Conservation (phyloP, 805 yeast species). For the Sungouiozyma ichnusensis region DNA sequence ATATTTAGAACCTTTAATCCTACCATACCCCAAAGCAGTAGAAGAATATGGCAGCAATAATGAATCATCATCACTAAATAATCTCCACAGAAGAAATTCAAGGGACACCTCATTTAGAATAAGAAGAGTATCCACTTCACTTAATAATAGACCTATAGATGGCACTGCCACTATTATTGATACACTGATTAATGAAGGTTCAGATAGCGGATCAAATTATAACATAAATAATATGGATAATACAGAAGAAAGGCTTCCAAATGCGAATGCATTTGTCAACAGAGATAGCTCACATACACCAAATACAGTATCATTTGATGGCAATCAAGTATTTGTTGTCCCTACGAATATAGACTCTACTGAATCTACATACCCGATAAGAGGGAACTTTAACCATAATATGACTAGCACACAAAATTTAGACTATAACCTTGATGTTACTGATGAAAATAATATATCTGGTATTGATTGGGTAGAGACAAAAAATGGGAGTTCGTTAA, state of each 20-base stretch:
- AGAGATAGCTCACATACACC: background rate
- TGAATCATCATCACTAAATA: background rate
- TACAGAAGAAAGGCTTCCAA: background rate
- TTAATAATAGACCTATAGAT: slow-evolving; percentile 7
- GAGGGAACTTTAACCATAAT: background rate
- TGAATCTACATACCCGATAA: background rate
- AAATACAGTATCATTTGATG: background rate
- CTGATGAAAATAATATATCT: slow-evolving; percentile 40
- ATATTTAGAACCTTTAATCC: slow-evolving; percentile 22
- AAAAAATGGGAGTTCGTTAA: slow-evolving; percentile 39
- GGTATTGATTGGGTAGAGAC: slow-evolving; percentile 53
- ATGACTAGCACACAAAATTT: background rate
- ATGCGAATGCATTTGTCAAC: background rate
- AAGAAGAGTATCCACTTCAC: slow-evolving; percentile 23
- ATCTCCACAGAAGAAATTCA: background rate
- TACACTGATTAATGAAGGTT: background rate
- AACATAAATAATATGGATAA: background rate
- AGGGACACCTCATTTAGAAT: slow-evolving; percentile 11
- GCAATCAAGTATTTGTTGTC: background rate
- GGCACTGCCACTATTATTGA: slow-evolving; percentile 7
- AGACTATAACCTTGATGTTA: slow-evolving; percentile 6
- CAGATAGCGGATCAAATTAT: background rate
- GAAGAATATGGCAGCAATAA: slow-evolving; percentile 2
- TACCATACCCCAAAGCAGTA: slow-evolving; percentile 23
- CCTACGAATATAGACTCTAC: background rate